Evolutionary conservation across 2,329 filamentous ascomycete species (phyloP).

Genomic region (Arthrobotrys conoides): DNA sequence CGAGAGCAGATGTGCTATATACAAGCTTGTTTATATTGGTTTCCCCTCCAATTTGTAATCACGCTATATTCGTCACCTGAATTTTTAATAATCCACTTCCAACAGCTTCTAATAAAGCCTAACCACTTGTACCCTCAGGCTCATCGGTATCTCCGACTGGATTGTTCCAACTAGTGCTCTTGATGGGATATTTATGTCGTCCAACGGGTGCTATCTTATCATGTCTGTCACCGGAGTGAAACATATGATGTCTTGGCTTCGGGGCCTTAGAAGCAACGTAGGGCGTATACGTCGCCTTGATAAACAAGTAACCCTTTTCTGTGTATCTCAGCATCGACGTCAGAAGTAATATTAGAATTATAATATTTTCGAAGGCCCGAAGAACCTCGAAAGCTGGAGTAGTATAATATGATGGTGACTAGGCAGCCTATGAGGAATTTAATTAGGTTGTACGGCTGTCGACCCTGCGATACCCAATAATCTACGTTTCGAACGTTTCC

Average conservation of each 20-base stretch:
- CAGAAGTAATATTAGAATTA: conserved; percentile 17
- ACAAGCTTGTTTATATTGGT: conserved; percentile 16
- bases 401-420: conserved; percentile 33
- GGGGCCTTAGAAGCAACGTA: conserved; percentile 6
- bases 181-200: conserved; percentile 20
- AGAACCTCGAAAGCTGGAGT: conserved; percentile 4
- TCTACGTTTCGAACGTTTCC: conserved; percentile 33
- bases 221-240: conserved; percentile 35
- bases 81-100: conserved; percentile 48
- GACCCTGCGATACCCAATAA: conserved; percentile 40
- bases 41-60: conserved; percentile 56
- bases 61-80: conserved; percentile 39
- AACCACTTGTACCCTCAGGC: conserved; percentile 4
- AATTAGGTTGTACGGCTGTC: conserved; percentile 10
- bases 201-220: conserved; percentile 25
- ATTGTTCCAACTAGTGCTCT: not conserved
- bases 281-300: conserved; percentile 17
- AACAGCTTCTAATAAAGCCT: conserved; percentile 14
- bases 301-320: not conserved
- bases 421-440: conserved; percentile 37
- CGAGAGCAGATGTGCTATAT: not conserved
- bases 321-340: conserved; percentile 4
- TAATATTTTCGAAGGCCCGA: conserved; percentile 9
- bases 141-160: conserved; percentile 53
- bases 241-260: conserved; percentile 35